phyloP scores from a whole-genome alignment of 345 rosid genomes.

The Moringa oleifera region DNA sequence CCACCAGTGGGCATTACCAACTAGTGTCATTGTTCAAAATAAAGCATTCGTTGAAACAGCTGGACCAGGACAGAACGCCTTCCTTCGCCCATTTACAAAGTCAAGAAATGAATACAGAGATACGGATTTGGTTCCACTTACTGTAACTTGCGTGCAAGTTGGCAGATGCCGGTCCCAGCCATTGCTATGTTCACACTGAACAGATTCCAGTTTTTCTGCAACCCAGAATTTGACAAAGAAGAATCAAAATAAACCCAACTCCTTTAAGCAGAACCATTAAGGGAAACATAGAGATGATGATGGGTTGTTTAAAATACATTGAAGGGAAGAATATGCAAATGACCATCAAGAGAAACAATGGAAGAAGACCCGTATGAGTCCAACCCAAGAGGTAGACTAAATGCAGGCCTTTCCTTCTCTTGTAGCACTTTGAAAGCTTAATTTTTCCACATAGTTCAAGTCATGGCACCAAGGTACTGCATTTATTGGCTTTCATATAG shows the following conservation, averaged over 20 bases:
- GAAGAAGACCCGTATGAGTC: neutral
- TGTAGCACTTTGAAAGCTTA: neutral
- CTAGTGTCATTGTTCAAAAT: neutral
- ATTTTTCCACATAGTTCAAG: neutral
- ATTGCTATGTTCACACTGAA: conserved; percentile 78
- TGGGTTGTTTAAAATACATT: too few relatives aligned
- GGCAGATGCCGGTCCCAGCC: conserved; percentile 85
- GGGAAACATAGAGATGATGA: neutral
- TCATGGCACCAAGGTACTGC: too few relatives aligned
- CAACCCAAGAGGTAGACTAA: neutral
- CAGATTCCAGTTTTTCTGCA: conserved; percentile 96
- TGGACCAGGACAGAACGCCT: too few relatives aligned
- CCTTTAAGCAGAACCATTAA: neutral
- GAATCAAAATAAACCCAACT: conserved; percentile 6
- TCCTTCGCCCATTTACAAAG: neutral
- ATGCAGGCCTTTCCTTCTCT: neutral
- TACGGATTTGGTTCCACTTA: conserved; percentile 25
- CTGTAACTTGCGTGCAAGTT: conserved; percentile 75
- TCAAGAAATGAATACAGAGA: neutral
- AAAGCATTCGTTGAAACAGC: too few relatives aligned
- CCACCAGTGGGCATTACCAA: too few relatives aligned
- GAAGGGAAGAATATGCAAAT: too few relatives aligned
- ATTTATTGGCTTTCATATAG: too few relatives aligned
- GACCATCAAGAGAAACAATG: neutral
- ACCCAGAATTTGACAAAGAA: conserved; percentile 11